Evolutionary conservation across 768 basidiomycete species (phyloP).

Genomic region (Pleurotus salmoneostramineus): DNA sequence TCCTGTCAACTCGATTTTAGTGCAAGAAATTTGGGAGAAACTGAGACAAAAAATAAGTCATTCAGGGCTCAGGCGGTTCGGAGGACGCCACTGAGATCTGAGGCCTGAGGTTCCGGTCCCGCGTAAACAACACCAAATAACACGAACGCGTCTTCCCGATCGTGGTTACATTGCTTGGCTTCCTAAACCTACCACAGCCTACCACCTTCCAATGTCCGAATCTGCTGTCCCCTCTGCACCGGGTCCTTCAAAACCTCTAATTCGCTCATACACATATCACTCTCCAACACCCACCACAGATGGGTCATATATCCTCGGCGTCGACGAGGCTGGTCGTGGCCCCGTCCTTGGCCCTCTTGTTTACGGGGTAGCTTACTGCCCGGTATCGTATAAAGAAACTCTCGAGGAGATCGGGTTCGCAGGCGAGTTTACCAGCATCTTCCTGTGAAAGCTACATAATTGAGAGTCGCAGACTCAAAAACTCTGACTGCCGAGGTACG

Average conservation of each 20-base stretch:
- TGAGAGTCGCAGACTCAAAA: conserved; percentile 73
- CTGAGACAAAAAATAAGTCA: too few relatives aligned
- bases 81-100: too few relatives aligned
- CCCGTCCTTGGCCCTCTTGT: conserved; percentile 95
- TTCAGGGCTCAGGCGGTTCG: too few relatives aligned
- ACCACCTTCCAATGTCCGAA: background rate
- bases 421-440: conserved; percentile 39
- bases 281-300: conserved; percentile 62
- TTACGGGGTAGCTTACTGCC: conserved; percentile 94
- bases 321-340: conserved; percentile 98
- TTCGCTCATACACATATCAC: conserved; percentile 75
- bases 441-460: background rate
- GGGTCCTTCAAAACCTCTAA: conserved; percentile 52
- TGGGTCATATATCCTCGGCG: conserved; percentile 91
- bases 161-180: too few relatives aligned
- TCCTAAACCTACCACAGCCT: too few relatives aligned
- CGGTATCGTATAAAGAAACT: conserved; percentile 66
- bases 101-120: too few relatives aligned
- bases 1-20: too few relatives aligned
- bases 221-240: conserved; percentile 51
- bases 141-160: background rate
- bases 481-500: conserved; percentile 73
- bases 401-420: conserved; percentile 87
- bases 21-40: too few relatives aligned
- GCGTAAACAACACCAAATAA: too few relatives aligned